Evolutionary conservation across 2,329 filamentous ascomycete genomes (phyloP).

Genomic region (Xenoacremonium recifei): DNA sequence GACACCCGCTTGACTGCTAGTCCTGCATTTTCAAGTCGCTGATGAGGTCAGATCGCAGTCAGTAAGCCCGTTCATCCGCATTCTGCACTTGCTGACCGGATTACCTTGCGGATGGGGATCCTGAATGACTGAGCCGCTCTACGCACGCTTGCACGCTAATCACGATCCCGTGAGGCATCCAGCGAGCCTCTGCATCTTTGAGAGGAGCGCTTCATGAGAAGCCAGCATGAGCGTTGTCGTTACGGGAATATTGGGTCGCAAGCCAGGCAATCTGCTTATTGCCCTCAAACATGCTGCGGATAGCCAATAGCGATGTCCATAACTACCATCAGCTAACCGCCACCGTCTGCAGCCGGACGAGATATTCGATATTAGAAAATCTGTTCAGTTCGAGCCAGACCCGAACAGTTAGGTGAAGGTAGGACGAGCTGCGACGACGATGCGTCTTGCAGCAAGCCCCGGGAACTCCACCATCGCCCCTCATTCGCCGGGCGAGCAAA

Average conservation of each 20-base stretch:
- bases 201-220: neutral
- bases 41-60: conserved; percentile 18
- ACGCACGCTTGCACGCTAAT: conserved; percentile 22
- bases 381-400: neutral
- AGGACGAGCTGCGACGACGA: neutral
- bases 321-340: neutral
- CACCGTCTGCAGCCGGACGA: conserved; percentile 24
- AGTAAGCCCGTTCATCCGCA: conserved; percentile 6
- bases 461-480: conserved; percentile 7
- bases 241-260: conserved; percentile 26
- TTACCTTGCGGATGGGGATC: no score
- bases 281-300: neutral
- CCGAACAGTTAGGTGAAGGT: neutral
- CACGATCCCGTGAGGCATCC: conserved; percentile 23
- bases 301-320: neutral
- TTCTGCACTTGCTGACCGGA: conserved; percentile 1
- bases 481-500: conserved; percentile 2
- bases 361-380: conserved; percentile 20
- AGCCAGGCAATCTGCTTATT: conserved; percentile 23
- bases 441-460: conserved; percentile 10
- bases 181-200: conserved; percentile 7
- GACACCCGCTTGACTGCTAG: neutral
- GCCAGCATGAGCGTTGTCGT: conserved; percentile 4
- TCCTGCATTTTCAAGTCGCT: neutral
- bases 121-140: no score